phyloP scores from a whole-genome alignment of 495 filamentous ascomycete species.

The Lindgomyces ingoldianus region DNA sequence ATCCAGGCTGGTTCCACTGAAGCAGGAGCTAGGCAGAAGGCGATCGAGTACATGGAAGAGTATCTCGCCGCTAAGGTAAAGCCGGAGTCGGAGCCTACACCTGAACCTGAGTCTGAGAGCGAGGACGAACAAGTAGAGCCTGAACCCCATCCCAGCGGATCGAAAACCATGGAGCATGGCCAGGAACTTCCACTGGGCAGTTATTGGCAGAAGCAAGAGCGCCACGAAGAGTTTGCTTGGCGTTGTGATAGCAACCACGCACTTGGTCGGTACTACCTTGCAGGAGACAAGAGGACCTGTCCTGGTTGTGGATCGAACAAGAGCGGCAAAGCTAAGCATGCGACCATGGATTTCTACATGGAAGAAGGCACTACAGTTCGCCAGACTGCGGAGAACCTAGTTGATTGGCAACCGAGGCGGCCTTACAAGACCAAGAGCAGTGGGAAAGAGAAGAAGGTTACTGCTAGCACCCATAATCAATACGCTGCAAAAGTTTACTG shows the following conservation, averaged over 20 bases:
- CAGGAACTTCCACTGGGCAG: conserved; percentile 10
- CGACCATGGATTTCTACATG: conserved; percentile 24
- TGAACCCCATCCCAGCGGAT: conserved; percentile 22
- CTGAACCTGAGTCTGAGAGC: background rate
- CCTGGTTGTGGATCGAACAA: conserved; percentile 19
- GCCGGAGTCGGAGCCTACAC: conserved; percentile 8
- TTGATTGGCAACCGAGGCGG: conserved; percentile 16
- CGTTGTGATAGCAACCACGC: conserved; percentile 24
- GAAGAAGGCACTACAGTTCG: conserved; percentile 11
- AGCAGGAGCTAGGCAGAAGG: conserved; percentile 5
- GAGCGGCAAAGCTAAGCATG: background rate
- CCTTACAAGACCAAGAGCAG: conserved; percentile 10
- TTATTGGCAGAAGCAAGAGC: conserved; percentile 1
- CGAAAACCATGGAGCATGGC: conserved; percentile 24
- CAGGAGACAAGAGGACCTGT: conserved; percentile 20
- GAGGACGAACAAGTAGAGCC: conserved; percentile 5
- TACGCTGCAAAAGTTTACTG: conserved; percentile 10
- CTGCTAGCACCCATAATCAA: conserved; percentile 11
- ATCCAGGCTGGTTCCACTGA: background rate
- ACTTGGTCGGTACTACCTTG: conserved; percentile 25
- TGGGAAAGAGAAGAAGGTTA: background rate
- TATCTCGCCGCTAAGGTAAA: conserved; percentile 9
- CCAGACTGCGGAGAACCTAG: conserved; percentile 3
- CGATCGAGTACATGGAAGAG: conserved; percentile 3
- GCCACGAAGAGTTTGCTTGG: conserved; percentile 24